Percentiles rank a stretch among this genome's conserved stretches.
These are phyloP conservation scores for Boletus vermiculosoides DNA, from an alignment of 768 basidiomycete genomes.

Conservation along the genomic window DNA sequence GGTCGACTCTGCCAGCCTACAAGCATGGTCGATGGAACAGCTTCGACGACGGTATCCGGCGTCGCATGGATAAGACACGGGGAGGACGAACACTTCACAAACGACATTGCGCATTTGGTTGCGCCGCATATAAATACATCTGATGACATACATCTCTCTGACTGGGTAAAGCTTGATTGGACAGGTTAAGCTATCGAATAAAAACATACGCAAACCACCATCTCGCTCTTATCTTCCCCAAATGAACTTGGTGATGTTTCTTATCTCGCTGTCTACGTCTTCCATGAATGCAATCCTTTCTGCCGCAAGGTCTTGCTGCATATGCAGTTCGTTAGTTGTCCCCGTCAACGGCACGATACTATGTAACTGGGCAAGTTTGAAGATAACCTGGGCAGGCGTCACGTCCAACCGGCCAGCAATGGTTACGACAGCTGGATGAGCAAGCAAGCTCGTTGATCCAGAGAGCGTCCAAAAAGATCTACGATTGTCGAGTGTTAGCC, in stretches of 20 bases:
- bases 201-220: background rate
- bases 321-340: conserved; percentile 64
- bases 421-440: conserved; percentile 43
- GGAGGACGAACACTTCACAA: background rate
- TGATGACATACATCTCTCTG: conserved; percentile 5
- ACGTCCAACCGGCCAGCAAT: conserved; percentile 48
- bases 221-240: conserved; percentile 22
- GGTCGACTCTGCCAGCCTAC: conserved; percentile 3
- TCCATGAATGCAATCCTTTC: conserved; percentile 37
- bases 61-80: background rate
- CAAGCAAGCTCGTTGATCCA: conserved; percentile 65
- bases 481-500: background rate
- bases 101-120: background rate
- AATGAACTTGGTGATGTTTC: conserved; percentile 28
- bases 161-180: background rate
- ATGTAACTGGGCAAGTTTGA: conserved; percentile 62
- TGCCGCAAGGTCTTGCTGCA: conserved; percentile 59
- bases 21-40: conserved; percentile 26
- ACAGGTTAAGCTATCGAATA: background rate
- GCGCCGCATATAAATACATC: background rate
- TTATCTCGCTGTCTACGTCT: conserved; percentile 28
- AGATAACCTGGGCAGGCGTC: conserved; percentile 66
- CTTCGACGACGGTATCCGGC: conserved; percentile 24
- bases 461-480: conserved; percentile 89
- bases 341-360: conserved; percentile 75